These are phyloP conservation scores for Globisporangium lucens DNA, from an alignment of 352 stramenopile genomes.

Conservation along the genomic window DNA sequence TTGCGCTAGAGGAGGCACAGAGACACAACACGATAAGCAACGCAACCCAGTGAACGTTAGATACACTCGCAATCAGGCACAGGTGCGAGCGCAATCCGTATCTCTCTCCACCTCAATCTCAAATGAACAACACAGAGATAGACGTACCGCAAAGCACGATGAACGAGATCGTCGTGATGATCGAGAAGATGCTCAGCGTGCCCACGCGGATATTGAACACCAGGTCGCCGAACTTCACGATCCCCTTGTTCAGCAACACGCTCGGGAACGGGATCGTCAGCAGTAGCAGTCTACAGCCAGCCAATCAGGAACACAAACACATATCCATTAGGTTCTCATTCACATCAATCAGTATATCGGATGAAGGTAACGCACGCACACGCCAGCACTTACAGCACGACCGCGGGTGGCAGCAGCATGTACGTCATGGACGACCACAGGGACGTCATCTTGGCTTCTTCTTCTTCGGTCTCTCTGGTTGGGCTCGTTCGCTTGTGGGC, in stretches of 20 bases:
- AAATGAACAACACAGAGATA: not conserved
- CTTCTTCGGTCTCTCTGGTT: not conserved
- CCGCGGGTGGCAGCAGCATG: conserved; percentile 68
- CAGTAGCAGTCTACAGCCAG: conserved; percentile 50
- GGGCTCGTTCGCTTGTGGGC: not conserved
- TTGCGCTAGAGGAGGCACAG: conserved; percentile 33
- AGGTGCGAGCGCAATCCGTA: not conserved
- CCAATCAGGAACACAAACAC: conserved; percentile 4
- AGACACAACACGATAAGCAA: not conserved
- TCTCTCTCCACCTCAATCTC: not conserved
- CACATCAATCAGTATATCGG: too few species aligned
- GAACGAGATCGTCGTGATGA: conserved; percentile 77
- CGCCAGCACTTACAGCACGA: conserved; percentile 52
- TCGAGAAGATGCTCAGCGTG: conserved; percentile 65
- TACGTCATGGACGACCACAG: conserved; percentile 82
- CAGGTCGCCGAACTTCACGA: conserved; percentile 72
- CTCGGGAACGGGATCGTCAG: conserved; percentile 77
- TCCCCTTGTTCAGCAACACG: conserved; percentile 50
- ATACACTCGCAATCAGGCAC: not conserved
- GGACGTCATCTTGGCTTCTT: conserved; percentile 36
- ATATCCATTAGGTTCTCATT: not conserved
- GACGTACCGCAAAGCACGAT: conserved; percentile 44
- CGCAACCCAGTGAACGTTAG: not conserved
- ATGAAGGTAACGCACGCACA: not conserved
- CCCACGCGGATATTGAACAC: conserved; percentile 75